Evolutionary conservation across 1,284 basidiomycete genomes (phyloP).

Genomic region (Anthracocystis walkeri): DNA sequence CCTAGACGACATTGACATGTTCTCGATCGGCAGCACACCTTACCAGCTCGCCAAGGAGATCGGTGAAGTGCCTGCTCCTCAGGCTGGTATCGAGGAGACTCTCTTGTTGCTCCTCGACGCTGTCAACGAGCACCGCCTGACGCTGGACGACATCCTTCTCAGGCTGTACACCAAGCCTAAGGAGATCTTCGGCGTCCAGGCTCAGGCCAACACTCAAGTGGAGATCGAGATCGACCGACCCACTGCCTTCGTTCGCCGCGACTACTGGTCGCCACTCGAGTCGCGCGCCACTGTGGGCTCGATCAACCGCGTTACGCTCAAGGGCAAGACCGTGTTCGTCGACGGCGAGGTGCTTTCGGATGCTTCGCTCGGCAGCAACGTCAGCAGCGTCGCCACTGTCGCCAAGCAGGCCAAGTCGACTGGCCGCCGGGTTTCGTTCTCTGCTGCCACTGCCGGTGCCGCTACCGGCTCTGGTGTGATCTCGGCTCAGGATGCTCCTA

Average conservation of each 20-base stretch:
- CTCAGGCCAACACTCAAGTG: conserved; percentile 79
- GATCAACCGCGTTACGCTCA: conserved; percentile 90
- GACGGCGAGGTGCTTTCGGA: conserved; percentile 82
- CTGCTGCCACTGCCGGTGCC: conserved; percentile 26
- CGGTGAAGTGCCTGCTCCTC: conserved; percentile 77
- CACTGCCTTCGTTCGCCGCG: conserved; percentile 74
- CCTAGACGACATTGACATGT: conserved; percentile 85
- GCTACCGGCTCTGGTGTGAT: conserved; percentile 19
- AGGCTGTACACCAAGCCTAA: conserved; percentile 92
- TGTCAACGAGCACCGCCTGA: conserved; percentile 82
- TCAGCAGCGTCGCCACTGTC: conserved; percentile 76
- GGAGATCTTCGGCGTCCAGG: conserved; percentile 88
- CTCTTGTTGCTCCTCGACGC: conserved; percentile 89
- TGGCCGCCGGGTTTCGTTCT: conserved; percentile 49
- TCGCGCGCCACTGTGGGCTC: conserved; percentile 78
- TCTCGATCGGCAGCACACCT: conserved; percentile 88
- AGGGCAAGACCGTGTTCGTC: conserved; percentile 90
- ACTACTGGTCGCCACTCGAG: conserved; percentile 86
- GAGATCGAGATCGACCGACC: conserved; percentile 91
- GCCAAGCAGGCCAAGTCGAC: conserved; percentile 46
- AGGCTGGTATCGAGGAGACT: conserved; percentile 87
- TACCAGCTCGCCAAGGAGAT: conserved; percentile 81
- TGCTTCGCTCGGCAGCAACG: conserved; percentile 79
- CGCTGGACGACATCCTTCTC: conserved; percentile 82
- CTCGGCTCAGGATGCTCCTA: conserved; percentile 58